Percentiles rank a stretch among this genome's conserved stretches.
Conservation (phyloP, 2,329 filamentous ascomycete genomes). For the Sporothrix brunneoviolacea region DNA sequence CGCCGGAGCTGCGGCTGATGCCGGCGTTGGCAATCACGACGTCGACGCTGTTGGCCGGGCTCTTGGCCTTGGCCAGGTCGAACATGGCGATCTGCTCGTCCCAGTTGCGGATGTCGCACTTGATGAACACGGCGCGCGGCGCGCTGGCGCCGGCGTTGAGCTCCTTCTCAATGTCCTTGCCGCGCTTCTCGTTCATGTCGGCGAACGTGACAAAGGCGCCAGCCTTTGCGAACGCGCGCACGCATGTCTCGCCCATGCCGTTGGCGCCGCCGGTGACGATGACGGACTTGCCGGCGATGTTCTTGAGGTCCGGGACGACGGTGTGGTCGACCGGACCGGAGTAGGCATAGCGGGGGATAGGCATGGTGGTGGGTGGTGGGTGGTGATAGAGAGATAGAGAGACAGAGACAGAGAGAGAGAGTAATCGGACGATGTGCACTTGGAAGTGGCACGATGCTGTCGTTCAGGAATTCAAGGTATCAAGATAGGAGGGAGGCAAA, state of each 20-base stretch:
- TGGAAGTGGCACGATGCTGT: too few relatives aligned
- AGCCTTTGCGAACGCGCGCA: slow-evolving; percentile 4
- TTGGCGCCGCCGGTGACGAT: slow-evolving; percentile 5
- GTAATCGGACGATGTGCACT: neutral
- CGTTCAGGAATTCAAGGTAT: too few relatives aligned
- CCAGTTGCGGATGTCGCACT: slow-evolving; percentile 6
- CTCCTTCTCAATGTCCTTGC: slow-evolving; percentile 2
- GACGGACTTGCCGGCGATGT: slow-evolving; percentile 7
- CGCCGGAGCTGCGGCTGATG: slow-evolving; percentile 8
- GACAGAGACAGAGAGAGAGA: neutral
- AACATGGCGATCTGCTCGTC: slow-evolving; percentile 6
- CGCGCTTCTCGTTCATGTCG: slow-evolving; percentile 5
- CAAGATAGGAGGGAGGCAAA: too few relatives aligned
- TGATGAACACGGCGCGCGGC: slow-evolving; percentile 1
- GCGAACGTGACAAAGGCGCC: slow-evolving; percentile 7
- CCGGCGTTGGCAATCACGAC: slow-evolving; percentile 5
- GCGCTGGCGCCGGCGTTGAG: neutral
- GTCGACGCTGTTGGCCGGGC: slow-evolving; percentile 5
- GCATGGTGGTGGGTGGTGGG: neutral
- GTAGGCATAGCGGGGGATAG: slow-evolving; percentile 2
- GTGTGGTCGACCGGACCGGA: slow-evolving; percentile 7
- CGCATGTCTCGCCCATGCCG: slow-evolving; percentile 6
- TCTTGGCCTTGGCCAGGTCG: slow-evolving; percentile 1
- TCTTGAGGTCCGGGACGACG: neutral
- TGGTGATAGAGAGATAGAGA: neutral